phyloP scores from a whole-genome alignment of 495 filamentous ascomycete genomes.

The Xeromyces bisporus region DNA sequence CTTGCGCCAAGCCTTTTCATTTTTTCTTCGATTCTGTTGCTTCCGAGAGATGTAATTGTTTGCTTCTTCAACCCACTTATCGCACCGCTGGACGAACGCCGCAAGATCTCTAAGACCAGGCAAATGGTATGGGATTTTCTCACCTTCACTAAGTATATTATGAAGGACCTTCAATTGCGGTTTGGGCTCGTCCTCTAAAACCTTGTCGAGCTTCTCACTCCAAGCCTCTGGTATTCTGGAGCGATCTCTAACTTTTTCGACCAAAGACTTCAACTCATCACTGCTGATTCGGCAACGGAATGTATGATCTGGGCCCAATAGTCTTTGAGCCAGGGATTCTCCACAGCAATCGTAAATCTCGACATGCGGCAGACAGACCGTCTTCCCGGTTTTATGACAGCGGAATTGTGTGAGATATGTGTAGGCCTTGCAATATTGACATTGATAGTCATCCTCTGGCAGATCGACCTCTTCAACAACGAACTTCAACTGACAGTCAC shows the following conservation, averaged over 20 bases:
- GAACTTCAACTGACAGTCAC: slow-evolving; percentile 26
- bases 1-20: slow-evolving; percentile 78
- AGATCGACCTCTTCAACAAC: slow-evolving; percentile 53
- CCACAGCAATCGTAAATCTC: slow-evolving; percentile 68
- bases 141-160: slow-evolving; percentile 76
- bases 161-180: slow-evolving; percentile 78
- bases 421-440: slow-evolving; percentile 80
- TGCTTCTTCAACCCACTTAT: slow-evolving; percentile 96
- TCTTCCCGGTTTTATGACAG: slow-evolving; percentile 60
- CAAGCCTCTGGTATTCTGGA: slow-evolving; percentile 73
- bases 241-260: slow-evolving; percentile 70
- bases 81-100: slow-evolving; percentile 83
- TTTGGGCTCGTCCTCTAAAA: slow-evolving; percentile 62
- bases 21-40: slow-evolving; percentile 96
- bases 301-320: slow-evolving; percentile 45
- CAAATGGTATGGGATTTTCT: slow-evolving; percentile 90
- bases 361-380: slow-evolving; percentile 63
- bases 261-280: slow-evolving; percentile 43
- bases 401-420: slow-evolving; percentile 81
- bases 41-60: slow-evolving; percentile 95
- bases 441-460: slow-evolving; percentile 79
- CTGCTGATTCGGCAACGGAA: slow-evolving; percentile 62
- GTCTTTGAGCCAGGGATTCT: slow-evolving; percentile 37
- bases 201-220: slow-evolving; percentile 76
- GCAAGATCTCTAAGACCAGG: slow-evolving; percentile 67